Evolutionary conservation across 768 basidiomycete species (phyloP).

Genomic region (Porpolomopsis calyptriformis): DNA sequence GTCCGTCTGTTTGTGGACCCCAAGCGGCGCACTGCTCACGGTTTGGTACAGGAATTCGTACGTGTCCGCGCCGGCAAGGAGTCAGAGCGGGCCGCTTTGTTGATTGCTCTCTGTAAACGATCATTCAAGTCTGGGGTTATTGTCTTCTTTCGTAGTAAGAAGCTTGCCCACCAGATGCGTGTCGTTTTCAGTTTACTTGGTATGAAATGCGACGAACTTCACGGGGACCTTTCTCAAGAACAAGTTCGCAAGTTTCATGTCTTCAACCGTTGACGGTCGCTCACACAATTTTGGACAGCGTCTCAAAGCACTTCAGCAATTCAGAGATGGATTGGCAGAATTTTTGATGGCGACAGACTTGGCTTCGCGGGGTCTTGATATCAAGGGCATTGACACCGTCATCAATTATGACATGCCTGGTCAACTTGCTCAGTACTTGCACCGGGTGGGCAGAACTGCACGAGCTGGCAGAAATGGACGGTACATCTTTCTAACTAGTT

Average conservation of each 20-base stretch:
- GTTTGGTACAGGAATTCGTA: constrained; percentile 89
- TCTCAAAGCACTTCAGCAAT: constrained; percentile 72
- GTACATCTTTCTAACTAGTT: constrained; percentile 34
- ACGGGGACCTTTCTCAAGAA: constrained; percentile 93
- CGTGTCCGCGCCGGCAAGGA: constrained; percentile 78
- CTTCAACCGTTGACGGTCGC: neutral
- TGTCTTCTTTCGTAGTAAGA: constrained; percentile 94
- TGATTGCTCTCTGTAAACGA: constrained; percentile 76
- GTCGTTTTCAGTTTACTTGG: constrained; percentile 82
- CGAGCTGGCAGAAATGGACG: constrained; percentile 89
- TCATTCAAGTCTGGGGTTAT: constrained; percentile 79
- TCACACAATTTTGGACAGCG: constrained; percentile 39
- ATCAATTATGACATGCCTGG: constrained; percentile 99
- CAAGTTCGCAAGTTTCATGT: constrained; percentile 42
- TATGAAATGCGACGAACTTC: constrained; percentile 87
- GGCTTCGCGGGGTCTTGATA: constrained; percentile 91
- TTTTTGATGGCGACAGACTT: constrained; percentile 95
- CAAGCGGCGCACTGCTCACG: constrained; percentile 75
- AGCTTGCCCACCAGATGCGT: constrained; percentile 93
- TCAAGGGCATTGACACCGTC: constrained; percentile 94
- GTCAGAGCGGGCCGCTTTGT: constrained; percentile 62
- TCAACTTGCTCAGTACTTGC: constrained; percentile 86
- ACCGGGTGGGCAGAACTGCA: constrained; percentile 95
- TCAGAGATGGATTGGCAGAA: constrained; percentile 81
- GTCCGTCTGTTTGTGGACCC: constrained; percentile 94